Base-by-base conservation (phyloP, 2,329 filamentous ascomycete species). In the Cytospora piceae region DNA sequence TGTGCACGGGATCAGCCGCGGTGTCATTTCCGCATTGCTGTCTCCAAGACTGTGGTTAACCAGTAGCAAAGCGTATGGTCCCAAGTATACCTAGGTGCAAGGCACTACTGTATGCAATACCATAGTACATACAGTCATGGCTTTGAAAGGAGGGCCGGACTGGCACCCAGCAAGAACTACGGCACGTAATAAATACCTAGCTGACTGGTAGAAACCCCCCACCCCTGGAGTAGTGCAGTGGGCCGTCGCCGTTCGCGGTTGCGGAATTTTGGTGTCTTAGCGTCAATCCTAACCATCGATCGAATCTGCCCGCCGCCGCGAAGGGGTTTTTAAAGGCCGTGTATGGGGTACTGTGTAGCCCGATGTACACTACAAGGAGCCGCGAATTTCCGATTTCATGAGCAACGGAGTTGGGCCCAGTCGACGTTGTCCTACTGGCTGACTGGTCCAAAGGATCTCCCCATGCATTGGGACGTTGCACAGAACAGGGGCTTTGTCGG, bases 191-290 rank as follows among this genome's bases (percentile, higher is more conserved):
- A 15, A 11, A 17, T 39, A 39, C 37, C 7, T 17, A 17, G 4
- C 37, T 3, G 37, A 39, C 37, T 34, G 32, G 32, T 12, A 39
- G 37, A 4, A 37, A 15, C 34, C 34, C 32, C 32, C 32, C 32
- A 8, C 32, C 32, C 32, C 32, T 34, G 34, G 14, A 6, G 34
- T 37, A 37, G 9, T 11, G 20, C 15, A 14, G n/a, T 49, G n/a
- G 9, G 46, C 46, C 46, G 46, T 49, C 46, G 46, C 46, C n/a
- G 46, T 49, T 24, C 46, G 46, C 46, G 46, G 46, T 24, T 49
- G 20, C n/a, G n/a, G 11, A 37, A 37, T 37, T 37, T 11, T 46
- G n/a, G 42, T 46, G 20, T 46, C 5, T 14, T 46, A 22, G 42
- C n/a, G 42, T 46, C 42, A n/a, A 20, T 46, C 3, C 42, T 7